These are phyloP conservation scores for Imleria badia DNA, from an alignment of 768 basidiomycete species.

Conservation along the genomic window DNA sequence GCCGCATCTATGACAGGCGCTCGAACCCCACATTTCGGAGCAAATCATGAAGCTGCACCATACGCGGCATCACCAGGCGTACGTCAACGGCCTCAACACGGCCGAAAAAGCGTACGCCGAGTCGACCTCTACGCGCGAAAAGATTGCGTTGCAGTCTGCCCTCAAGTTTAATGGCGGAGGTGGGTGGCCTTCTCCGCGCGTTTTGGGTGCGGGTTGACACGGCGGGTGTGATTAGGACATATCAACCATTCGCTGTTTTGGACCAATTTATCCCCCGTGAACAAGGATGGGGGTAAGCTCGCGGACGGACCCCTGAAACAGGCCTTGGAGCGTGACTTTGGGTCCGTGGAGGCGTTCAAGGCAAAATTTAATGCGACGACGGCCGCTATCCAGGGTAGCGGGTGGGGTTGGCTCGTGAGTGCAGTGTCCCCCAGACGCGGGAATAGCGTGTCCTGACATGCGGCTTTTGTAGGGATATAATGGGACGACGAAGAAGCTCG, in stretches of 20 bases:
- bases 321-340: conserved; percentile 79
- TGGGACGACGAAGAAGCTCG: conserved; percentile 65
- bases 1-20: conserved; percentile 49
- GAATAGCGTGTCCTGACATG: not conserved
- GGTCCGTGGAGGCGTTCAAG: conserved; percentile 84
- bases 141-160: conserved; percentile 84
- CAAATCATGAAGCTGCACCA: conserved; percentile 96
- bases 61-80: conserved; percentile 87
- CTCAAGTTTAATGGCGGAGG: conserved; percentile 99
- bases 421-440: not conserved
- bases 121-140: conserved; percentile 62
- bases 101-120: conserved; percentile 83
- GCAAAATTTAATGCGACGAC: conserved; percentile 83
- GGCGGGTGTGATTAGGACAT: conserved; percentile 48
- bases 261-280: conserved; percentile 88
- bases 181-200: conserved; percentile 29
- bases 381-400: conserved; percentile 92
- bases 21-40: conserved; percentile 89
- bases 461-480: conserved; percentile 60
- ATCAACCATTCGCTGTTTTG: conserved; percentile 98
- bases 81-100: conserved; percentile 92
- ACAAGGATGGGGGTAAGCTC: conserved; percentile 62
- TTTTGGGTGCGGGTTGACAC: not conserved
- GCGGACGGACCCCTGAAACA: conserved; percentile 67
- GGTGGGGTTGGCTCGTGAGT: conserved; percentile 96